These are phyloP conservation scores for Lactifluus piperatus DNA, from an alignment of 768 basidiomycete species.

Conservation along the genomic window DNA sequence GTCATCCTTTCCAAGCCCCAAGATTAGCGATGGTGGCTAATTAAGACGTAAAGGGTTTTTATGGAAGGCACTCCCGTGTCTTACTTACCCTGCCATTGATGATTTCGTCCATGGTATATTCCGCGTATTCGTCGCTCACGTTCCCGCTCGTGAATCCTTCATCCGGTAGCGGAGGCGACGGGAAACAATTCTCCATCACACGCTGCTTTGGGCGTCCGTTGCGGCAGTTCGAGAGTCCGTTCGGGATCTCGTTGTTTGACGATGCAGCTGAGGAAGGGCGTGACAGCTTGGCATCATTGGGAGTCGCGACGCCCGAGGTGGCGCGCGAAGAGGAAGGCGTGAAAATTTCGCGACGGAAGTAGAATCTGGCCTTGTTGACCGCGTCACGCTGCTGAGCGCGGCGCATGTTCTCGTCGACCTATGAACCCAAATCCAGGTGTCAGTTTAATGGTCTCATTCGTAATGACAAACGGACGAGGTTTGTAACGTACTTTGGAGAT, in stretches of 20 bases:
- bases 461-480: background rate
- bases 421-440: background rate
- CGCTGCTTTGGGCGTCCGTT: constrained; percentile 40
- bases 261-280: constrained; percentile 27
- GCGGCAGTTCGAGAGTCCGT: constrained; percentile 17
- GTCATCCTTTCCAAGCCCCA: constrained; percentile 34
- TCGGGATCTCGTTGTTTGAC: constrained; percentile 18
- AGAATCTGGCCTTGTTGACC: constrained; percentile 64
- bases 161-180: constrained; percentile 44
- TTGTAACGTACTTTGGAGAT: constrained; percentile 72
- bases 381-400: constrained; percentile 84
- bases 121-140: constrained; percentile 79
- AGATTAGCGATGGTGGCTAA: background rate
- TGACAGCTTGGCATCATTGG: constrained; percentile 21
- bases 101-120: constrained; percentile 88
- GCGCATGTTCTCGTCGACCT: constrained; percentile 98
- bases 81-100: constrained; percentile 82
- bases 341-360: constrained; percentile 83
- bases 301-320: constrained; percentile 34
- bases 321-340: constrained; percentile 31
- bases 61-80: background rate
- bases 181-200: constrained; percentile 66
- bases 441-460: background rate
- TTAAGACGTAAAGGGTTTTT: too few species aligned
- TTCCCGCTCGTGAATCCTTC: constrained; percentile 35